Evolutionary conservation across 306 rosid species (phyloP), one percentile per base, ranked within the genome.

Genomic region (Cucurbita ficifolia): DNA sequence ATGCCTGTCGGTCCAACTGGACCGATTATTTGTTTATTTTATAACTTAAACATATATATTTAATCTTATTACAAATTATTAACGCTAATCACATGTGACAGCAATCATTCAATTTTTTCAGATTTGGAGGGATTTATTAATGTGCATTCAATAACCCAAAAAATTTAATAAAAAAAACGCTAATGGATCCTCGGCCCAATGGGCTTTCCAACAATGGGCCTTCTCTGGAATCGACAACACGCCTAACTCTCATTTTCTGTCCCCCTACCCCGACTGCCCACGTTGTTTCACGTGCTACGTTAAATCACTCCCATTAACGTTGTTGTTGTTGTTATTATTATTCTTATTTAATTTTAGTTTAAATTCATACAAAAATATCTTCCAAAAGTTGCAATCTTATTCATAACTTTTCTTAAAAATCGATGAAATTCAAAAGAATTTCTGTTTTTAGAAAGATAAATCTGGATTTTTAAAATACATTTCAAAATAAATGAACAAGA

Each of bases 271-370:
- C 70, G 54, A 43, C 73, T 68, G 40, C 55, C 73, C 73, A 68
- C 45, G 73, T 68, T 68, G 56, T 11, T 68, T 68, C 73, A 68
- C 73, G 73, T 68, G 73, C 39, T 45, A 43, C 53, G 72, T 65
- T 42, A 65, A 65, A 65, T 65, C 72, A 42, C 72, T 65, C 50
- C 70, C 70, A 65, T 40, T 64, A 61, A 61, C 51, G 51, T 64
- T 64, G 16, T 19, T 29, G 33, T 29, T 29, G 33, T 29, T 29
- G 33, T 29, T 29, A 3, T 29, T 29, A 2, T 29, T 29, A 3
- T 29, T 24, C 29, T 24, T 24, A 24, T 24, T 29, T 29, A 29
- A 29, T 29, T 29, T 29, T 29, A 29, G 33, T 2, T 29, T 29
- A 29, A 29, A 29, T 2, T 29, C n/a, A 29, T 2, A 29, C 33